Base-by-base conservation (phyloP, 345 rosid species). In the Eucalyptus polybractea region DNA sequence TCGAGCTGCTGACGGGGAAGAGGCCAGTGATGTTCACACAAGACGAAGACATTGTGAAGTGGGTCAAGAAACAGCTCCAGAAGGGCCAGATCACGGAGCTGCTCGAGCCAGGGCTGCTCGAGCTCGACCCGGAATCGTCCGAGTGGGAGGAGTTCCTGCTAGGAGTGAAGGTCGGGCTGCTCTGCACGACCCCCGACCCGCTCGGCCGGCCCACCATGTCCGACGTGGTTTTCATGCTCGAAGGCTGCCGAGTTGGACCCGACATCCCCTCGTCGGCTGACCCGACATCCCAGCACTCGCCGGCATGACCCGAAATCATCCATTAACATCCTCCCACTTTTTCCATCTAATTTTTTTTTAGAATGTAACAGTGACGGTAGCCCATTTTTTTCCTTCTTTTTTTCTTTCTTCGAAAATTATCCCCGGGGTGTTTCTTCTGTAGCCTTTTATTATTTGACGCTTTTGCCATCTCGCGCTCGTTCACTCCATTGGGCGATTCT, bases 91-190 rank as follows among this genome's bases (percentile, higher is more conserved):
- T 98, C 22, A 91, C 96, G 7, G 99, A 98, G 91, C 92, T 98
- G 86, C 88, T 97, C 1, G 99, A 98, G 53, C 99, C 99, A 4
- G 99, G 99, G 1, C 90, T 98, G 90, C 97, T 98, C 7, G 99
- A 98, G 89, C 95, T 97, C 1, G 99, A 98, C 90, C 98, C 99
- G 2, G 99, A 98, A 89, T 95, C 99, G 60, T 97, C 99, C 2
- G 99, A 98, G 90, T 98, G 99, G 99, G 99, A 97, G 93, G 99
- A 98, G 92, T 97, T 98, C 89, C 90, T 98, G 86, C 94, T 98
- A 22, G 99, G 99, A 40, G 94, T 98, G 21, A 98, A 98, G 95
- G 99, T 98, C 2, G 99, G 98, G 76, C 93, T 98, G 22, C 95
- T 98, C 5, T 98, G 99, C 93, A 94, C 99, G 4, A 98, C 99